phyloP scores from a whole-genome alignment of 441 rosid species.

The Macaranga tanarius region DNA sequence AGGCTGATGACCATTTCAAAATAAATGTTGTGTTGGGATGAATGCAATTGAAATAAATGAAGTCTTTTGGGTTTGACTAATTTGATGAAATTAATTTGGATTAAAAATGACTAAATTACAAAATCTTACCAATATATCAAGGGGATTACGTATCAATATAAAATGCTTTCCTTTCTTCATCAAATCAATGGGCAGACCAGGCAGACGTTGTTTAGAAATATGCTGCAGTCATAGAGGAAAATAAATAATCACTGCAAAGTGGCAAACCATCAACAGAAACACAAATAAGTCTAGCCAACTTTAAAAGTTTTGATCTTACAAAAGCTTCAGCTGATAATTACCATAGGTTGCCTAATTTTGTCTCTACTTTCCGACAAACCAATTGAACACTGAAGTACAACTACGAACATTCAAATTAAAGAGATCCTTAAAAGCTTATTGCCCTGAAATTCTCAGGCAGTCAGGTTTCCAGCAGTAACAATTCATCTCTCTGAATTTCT shows the following conservation, averaged over 20 bases:
- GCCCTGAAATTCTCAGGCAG: background rate
- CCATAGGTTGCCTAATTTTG: background rate
- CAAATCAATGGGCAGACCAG: conserved; percentile 61
- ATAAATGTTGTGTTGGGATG: background rate
- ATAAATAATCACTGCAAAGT: background rate
- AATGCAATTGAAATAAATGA: background rate
- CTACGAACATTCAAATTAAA: background rate
- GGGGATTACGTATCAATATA: conserved; percentile 73
- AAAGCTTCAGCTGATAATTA: background rate
- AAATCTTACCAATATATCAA: conserved; percentile 61
- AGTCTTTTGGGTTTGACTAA: background rate
- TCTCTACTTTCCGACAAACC: too few species aligned
- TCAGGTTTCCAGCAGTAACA: background rate
- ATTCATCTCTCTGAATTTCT: background rate
- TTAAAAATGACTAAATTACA: background rate
- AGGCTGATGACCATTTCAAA: conserved; percentile 1
- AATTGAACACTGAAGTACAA: background rate
- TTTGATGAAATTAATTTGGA: background rate
- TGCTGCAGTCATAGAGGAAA: conserved; percentile 43
- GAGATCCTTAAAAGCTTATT: background rate
- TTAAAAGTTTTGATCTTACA: conserved; percentile 10
- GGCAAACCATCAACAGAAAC: conserved; percentile 9
- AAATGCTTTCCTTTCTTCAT: conserved; percentile 82
- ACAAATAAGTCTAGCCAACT: conserved; percentile 6
- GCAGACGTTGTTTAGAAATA: conserved; percentile 59